phyloP scores from a whole-genome alignment of 352 stramenopile genomes.

The Pythium aquatile region DNA sequence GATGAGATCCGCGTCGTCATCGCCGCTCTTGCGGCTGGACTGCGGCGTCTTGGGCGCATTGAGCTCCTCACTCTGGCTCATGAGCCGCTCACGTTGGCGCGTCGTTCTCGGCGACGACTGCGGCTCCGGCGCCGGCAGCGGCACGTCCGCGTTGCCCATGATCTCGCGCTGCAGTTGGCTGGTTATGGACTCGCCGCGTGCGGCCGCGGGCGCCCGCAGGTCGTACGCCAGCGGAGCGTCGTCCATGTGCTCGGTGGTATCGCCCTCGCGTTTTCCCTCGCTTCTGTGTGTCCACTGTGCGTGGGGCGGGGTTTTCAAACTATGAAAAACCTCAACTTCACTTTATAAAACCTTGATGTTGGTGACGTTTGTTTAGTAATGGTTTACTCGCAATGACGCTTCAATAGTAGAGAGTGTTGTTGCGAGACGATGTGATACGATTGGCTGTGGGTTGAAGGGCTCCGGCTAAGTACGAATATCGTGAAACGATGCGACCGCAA shows the following conservation, averaged over 20 bases:
- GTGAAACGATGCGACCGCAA: slow-evolving; percentile 18
- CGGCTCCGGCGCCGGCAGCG: not conserved
- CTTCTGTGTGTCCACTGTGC: not conserved
- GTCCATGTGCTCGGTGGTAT: slow-evolving; percentile 5
- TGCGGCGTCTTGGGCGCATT: not conserved
- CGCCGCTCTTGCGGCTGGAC: not conserved
- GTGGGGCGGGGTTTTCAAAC: slow-evolving; percentile 14
- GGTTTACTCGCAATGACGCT: not conserved
- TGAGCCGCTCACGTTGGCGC: not conserved
- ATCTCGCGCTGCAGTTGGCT: slow-evolving; percentile 68
- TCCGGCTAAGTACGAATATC: slow-evolving; percentile 23
- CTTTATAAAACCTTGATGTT: slow-evolving; percentile 19
- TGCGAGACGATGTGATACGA: slow-evolving; percentile 14
- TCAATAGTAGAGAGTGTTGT: not conserved
- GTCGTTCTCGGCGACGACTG: not conserved
- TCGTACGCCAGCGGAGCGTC: slow-evolving; percentile 27
- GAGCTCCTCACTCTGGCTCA: not conserved
- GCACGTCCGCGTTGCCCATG: slow-evolving; percentile 28
- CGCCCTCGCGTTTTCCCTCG: slow-evolving; percentile 7
- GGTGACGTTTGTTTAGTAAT: slow-evolving; percentile 17
- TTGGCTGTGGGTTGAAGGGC: slow-evolving; percentile 25
- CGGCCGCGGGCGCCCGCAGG: slow-evolving; percentile 31
- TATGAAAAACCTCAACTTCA: slow-evolving; percentile 11
- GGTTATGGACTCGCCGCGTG: slow-evolving; percentile 47
- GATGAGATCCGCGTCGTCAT: slow-evolving; percentile 19